Evolutionary conservation across 2,329 filamentous ascomycete species (phyloP), one percentile per base, ranked within the genome.

Genomic region (Diaporthe velutina): DNA sequence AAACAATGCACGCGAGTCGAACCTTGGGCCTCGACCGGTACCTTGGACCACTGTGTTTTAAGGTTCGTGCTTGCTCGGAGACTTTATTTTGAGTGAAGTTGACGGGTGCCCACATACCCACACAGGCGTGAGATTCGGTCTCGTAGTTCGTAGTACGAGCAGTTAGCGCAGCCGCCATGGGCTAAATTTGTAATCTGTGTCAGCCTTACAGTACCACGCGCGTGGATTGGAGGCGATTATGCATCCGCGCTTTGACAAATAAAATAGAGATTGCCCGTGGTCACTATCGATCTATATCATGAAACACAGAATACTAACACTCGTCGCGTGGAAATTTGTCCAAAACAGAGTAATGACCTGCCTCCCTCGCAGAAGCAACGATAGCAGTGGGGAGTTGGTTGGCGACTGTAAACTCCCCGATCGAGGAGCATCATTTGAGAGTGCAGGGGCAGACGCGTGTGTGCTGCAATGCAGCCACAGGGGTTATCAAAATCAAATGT

Each of bases 1-100:
- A n/a, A 66, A 50, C 17, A 50, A 48, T 50, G 60, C 60, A 9
- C 60, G 60, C 60, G 42, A 66, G 60, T 66, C 60, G 60, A 50
- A 25, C 28, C 22, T 50, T n/a, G 45, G 42, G 60, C 9, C 28
- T 48, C 25, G 38, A 48, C 22, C 42, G 35, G n/a, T 28, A 28
- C 38, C n/a, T 42, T 30, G n/a, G 35, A 42, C 61, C 61, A 30
- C 3, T 33, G 28, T 25, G 30, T 25, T 50, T 38, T 50, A 25
- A 35, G 61, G 25, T 67, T 67, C 42, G 25, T 67, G 42, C 28
- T 5, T 50, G 22, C 5, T 50, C 28, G 42, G 61, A 67, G 61
- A 67, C 30, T 64, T 67, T 35, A 8, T 64, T 45, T 4, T 30
- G 25, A 4, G 25, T 45, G 25, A 13, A 2, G 25, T 45, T 28